phyloP scores from a whole-genome alignment of 306 rosid genomes.

The Vigna radiata region DNA sequence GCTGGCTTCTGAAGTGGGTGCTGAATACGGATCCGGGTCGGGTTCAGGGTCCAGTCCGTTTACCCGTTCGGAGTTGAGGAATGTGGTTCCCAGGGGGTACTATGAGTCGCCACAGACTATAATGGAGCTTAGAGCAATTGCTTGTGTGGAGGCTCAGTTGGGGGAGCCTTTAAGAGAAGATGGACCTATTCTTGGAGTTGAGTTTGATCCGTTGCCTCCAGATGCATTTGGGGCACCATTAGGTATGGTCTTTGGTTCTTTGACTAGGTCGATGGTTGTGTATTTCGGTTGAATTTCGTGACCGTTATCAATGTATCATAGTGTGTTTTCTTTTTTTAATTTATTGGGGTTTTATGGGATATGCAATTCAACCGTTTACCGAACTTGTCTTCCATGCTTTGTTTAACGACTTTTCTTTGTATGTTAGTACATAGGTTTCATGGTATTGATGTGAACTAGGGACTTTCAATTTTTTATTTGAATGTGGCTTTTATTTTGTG shows the following conservation, averaged over 20 bases:
- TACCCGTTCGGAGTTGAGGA: constrained; percentile 66
- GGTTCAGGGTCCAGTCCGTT: constrained; percentile 90
- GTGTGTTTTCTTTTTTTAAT: constrained; percentile 7
- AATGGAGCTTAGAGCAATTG: constrained; percentile 87
- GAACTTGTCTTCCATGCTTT: constrained; percentile 24
- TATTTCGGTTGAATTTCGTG: constrained; percentile 32
- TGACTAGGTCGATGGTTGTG: constrained; percentile 13
- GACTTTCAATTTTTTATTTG: constrained; percentile 18
- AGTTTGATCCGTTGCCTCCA: constrained; percentile 93
- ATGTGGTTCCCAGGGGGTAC: constrained; percentile 62
- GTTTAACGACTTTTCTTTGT: constrained; percentile 3
- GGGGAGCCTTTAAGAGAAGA: constrained; percentile 94
- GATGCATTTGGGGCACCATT: constrained; percentile 97
- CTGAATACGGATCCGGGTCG: constrained; percentile 93
- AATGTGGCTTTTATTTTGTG: neutral
- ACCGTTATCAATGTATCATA: constrained; percentile 6
- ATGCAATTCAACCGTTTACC: constrained; percentile 8
- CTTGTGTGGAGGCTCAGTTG: constrained; percentile 92
- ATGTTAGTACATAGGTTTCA: constrained; percentile 9
- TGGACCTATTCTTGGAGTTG: constrained; percentile 89
- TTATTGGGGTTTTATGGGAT: neutral
- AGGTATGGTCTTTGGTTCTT: constrained; percentile 55
- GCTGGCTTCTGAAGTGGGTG: constrained; percentile 61
- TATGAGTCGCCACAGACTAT: constrained; percentile 73
- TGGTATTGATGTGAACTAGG: constrained; percentile 23